Percentiles rank a stretch among this genome's conserved stretches.
These are phyloP conservation scores for Phytophthora pinifolia DNA, from an alignment of 352 stramenopile genomes.

Conservation along the genomic window DNA sequence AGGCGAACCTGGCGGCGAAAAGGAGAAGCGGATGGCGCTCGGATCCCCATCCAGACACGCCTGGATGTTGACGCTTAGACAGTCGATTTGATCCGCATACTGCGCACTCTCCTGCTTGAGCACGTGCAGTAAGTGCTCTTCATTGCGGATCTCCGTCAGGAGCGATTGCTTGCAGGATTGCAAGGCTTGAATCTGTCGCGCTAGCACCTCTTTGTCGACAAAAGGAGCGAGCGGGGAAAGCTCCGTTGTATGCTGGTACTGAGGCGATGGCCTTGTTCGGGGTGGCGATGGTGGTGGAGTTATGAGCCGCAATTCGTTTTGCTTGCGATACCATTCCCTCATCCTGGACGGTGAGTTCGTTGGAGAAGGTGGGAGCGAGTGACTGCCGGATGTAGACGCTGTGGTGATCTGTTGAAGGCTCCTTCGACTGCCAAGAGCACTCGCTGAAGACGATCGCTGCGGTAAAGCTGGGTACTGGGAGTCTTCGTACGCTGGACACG, in stretches of 20 bases:
- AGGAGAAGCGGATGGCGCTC: conserved; percentile 25
- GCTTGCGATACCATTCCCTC: conserved; percentile 32
- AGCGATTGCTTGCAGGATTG: conserved; percentile 72
- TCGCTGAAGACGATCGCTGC: conserved; percentile 21
- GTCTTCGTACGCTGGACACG: conserved; percentile 65
- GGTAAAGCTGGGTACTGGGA: conserved; percentile 14
- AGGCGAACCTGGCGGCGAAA: conserved; percentile 25
- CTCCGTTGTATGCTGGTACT: conserved; percentile 1
- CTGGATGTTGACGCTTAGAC: conserved; percentile 51
- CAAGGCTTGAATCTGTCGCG: conserved; percentile 55
- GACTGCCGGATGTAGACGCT: conserved; percentile 9
- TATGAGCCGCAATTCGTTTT: conserved; percentile 24
- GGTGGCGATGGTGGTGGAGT: conserved; percentile 27
- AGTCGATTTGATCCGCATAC: conserved; percentile 58
- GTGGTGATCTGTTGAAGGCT: background rate
- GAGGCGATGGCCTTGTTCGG: conserved; percentile 1
- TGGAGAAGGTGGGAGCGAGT: conserved; percentile 24
- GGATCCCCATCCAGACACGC: conserved; percentile 33
- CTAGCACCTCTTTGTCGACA: conserved; percentile 45
- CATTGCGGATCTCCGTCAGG: conserved; percentile 56
- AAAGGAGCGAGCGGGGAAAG: conserved; percentile 29
- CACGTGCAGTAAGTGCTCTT: conserved; percentile 62
- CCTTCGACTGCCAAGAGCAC: conserved; percentile 12
- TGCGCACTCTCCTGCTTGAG: conserved; percentile 49
- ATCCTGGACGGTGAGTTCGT: conserved; percentile 29